Percentiles rank a stretch among this genome's conserved stretches.
Evolutionary conservation across 2,329 filamentous ascomycete genomes (phyloP).

Genomic region (Calonectria henricotiae): DNA sequence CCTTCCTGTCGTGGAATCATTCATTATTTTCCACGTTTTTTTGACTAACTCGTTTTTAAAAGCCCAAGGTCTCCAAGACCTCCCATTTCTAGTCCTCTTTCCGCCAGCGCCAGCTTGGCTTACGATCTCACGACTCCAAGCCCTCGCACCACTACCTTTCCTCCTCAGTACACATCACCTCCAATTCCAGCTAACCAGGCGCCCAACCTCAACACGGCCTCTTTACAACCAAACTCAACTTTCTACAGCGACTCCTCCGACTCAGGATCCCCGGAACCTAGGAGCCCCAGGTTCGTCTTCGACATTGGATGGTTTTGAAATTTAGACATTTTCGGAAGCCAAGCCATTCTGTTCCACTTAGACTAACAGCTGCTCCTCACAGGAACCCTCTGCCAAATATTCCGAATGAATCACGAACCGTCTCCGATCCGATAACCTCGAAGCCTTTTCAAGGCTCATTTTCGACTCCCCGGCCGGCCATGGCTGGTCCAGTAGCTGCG

Average conservation of each 20-base stretch:
- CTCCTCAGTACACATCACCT: constrained; percentile 52
- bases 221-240: constrained; percentile 47
- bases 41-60: constrained; percentile 47
- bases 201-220: constrained; percentile 35
- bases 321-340: background rate
- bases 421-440: constrained; percentile 63
- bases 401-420: constrained; percentile 69
- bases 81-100: constrained; percentile 68
- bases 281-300: constrained; percentile 55
- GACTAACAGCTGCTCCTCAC: constrained; percentile 38
- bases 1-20: constrained; percentile 53
- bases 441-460: constrained; percentile 63
- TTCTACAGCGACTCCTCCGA: constrained; percentile 60
- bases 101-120: constrained; percentile 61
- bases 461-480: constrained; percentile 60
- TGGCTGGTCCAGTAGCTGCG: constrained; percentile 65
- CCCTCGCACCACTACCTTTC: constrained; percentile 52
- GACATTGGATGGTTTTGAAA: constrained; percentile 24
- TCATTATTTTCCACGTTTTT: constrained; percentile 34
- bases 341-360: background rate
- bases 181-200: constrained; percentile 43
- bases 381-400: constrained; percentile 51
- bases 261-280: constrained; percentile 56
- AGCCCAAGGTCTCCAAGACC: constrained; percentile 65
- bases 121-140: constrained; percentile 64